phyloP scores from a whole-genome alignment of 441 rosid genomes.

The Erodium texanum region DNA sequence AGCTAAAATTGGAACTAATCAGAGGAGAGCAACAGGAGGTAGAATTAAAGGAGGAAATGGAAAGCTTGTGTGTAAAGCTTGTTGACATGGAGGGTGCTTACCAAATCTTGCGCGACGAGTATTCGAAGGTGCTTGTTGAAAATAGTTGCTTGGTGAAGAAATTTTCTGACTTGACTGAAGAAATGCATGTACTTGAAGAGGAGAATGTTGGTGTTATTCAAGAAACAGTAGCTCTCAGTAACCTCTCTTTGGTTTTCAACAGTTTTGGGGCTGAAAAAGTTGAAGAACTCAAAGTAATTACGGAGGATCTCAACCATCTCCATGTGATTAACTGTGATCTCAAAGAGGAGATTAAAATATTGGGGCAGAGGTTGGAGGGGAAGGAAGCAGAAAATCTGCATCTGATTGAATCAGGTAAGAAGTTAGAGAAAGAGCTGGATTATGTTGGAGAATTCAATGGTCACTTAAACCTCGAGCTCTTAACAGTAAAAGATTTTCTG shows the following conservation, averaged over 20 bases:
- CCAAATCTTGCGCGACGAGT: constrained; percentile 43
- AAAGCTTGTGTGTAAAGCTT: constrained; percentile 31
- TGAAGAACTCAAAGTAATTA: constrained; percentile 42
- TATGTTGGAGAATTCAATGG: constrained; percentile 45
- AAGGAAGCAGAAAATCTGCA: constrained; percentile 45
- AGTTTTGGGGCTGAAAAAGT: constrained; percentile 54
- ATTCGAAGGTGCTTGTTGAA: constrained; percentile 34
- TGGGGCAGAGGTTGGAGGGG: constrained; percentile 41
- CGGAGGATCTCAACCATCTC: constrained; percentile 33
- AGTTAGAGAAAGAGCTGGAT: constrained; percentile 44
- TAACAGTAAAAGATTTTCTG: constrained; percentile 44
- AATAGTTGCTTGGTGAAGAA: constrained; percentile 40
- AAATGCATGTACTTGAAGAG: constrained; percentile 44
- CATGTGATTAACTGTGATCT: constrained; percentile 29
- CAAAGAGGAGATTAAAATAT: constrained; percentile 32
- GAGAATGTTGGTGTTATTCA: constrained; percentile 43
- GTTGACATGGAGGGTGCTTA: constrained; percentile 40
- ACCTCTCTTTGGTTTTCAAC: constrained; percentile 41
- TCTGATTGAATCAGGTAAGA: constrained; percentile 40
- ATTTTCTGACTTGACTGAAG: constrained; percentile 38
- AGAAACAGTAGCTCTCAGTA: constrained; percentile 46
- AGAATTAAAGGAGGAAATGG: constrained; percentile 35
- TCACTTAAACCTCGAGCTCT: constrained; percentile 44
- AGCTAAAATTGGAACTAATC: constrained; percentile 40
- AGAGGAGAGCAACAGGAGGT: constrained; percentile 40